These are phyloP conservation scores for Penicillium cataractarum DNA, from an alignment of 495 filamentous ascomycete species.

Conservation along the genomic window DNA sequence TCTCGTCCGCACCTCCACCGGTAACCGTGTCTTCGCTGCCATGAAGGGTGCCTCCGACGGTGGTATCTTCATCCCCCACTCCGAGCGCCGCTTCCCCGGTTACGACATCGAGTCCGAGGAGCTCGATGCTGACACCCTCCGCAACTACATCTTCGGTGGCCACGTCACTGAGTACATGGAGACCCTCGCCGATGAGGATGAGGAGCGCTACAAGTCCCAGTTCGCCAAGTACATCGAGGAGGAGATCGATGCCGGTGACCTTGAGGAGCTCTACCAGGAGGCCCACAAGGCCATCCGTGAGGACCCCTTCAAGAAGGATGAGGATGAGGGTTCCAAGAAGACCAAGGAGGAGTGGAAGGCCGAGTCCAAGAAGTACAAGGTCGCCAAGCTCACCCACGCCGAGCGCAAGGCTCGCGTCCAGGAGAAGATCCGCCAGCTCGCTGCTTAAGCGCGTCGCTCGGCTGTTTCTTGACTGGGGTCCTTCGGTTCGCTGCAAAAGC, in stretches of 20 bases:
- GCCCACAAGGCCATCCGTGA: slow-evolving; percentile 97
- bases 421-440: slow-evolving; percentile 77
- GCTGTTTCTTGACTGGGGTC: slow-evolving; percentile 24
- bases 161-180: slow-evolving; percentile 99
- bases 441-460: slow-evolving; percentile 41
- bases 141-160: slow-evolving; percentile 98
- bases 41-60: slow-evolving; percentile 99
- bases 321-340: slow-evolving; percentile 81
- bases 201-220: slow-evolving; percentile 98
- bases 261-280: slow-evolving; percentile 95
- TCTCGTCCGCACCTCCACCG: slow-evolving; percentile 93
- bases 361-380: slow-evolving; percentile 87
- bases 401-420: slow-evolving; percentile 80
- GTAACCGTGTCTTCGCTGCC: slow-evolving; percentile 97
- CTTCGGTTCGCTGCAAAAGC: slow-evolving; percentile 23
- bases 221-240: slow-evolving; percentile 97
- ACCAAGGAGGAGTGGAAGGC: slow-evolving; percentile 95
- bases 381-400: slow-evolving; percentile 73
- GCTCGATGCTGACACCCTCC: slow-evolving; percentile 93
- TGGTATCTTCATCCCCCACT: slow-evolving; percentile 96
- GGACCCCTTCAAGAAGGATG: slow-evolving; percentile 94
- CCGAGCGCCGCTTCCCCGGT: slow-evolving; percentile 98
- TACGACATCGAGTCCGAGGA: slow-evolving; percentile 96
- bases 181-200: slow-evolving; percentile 98
- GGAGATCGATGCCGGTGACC: slow-evolving; percentile 91